These are phyloP conservation scores for Pleurotus giganteus DNA, from an alignment of 768 basidiomycete species.

Conservation along the genomic window DNA sequence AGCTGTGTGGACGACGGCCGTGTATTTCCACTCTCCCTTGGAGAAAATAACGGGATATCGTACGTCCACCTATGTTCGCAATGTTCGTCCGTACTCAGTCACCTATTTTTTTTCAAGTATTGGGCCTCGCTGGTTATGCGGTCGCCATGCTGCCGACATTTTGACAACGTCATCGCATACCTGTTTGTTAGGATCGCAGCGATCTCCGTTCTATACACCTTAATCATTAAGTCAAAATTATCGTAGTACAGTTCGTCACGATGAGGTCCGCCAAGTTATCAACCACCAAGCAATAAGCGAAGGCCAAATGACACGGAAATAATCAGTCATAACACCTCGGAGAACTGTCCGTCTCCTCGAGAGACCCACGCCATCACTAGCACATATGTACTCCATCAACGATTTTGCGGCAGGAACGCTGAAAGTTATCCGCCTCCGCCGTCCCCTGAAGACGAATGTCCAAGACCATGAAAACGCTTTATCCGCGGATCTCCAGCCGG, in stretches of 20 bases:
- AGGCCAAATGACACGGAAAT: constrained; percentile 35
- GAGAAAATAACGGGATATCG: constrained; percentile 88
- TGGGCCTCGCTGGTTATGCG: constrained; percentile 26
- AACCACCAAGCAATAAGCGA: constrained; percentile 32
- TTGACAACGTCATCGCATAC: too few species aligned
- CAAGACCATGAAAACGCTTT: constrained; percentile 39
- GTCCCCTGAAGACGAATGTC: constrained; percentile 54
- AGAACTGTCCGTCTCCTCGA: constrained; percentile 27
- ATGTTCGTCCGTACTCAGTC: constrained; percentile 4
- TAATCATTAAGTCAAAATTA: too few species aligned
- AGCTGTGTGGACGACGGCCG: constrained; percentile 74
- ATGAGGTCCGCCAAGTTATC: constrained; percentile 33
- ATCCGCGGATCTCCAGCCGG: constrained; percentile 7
- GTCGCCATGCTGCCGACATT: constrained; percentile 12
- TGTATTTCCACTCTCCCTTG: constrained; percentile 87
- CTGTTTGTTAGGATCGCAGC: too few species aligned
- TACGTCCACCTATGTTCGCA: constrained; percentile 38
- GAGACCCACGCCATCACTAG: constrained; percentile 14
- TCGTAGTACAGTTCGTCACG: constrained; percentile 22
- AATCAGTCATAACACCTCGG: constrained; percentile 37
- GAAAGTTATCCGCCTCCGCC: constrained; percentile 53
- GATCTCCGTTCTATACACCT: too few species aligned
- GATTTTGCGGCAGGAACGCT: constrained; percentile 35
- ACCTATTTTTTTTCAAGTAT: constrained; percentile 18
- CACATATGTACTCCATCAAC: constrained; percentile 11